Percentiles rank a stretch among this genome's conserved stretches.
Conservation (phyloP, 805 yeast species). For the Wickerhamomyces bovis region DNA sequence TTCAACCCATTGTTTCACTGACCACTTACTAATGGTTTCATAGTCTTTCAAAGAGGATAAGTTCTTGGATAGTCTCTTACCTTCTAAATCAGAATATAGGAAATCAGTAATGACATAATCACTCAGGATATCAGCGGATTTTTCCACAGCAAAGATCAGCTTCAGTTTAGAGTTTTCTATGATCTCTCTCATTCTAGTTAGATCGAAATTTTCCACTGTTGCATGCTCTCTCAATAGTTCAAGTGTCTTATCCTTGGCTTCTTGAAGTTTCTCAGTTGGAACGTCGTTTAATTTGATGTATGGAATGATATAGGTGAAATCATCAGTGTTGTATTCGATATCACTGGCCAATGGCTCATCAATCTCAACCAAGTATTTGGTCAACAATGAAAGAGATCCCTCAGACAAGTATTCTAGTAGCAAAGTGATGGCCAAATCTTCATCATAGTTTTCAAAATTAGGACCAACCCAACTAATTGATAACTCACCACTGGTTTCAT, state of each 20-base stretch:
- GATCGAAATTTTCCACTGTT: conserved; percentile 46
- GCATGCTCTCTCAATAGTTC: conserved; percentile 49
- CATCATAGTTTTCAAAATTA: conserved; percentile 40
- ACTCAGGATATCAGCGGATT: conserved; percentile 53
- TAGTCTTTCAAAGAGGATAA: conserved; percentile 53
- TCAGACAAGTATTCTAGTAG: conserved; percentile 71
- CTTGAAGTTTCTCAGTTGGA: conserved; percentile 56
- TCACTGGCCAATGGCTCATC: conserved; percentile 77
- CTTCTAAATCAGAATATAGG: conserved; percentile 65
- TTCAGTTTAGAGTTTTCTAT: conserved; percentile 60
- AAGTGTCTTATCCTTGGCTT: conserved; percentile 47
- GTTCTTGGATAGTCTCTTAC: conserved; percentile 51
- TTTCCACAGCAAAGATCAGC: conserved; percentile 55
- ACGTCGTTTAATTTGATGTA: conserved; percentile 60
- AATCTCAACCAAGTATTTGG: conserved; percentile 67
- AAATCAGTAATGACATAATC: conserved; percentile 72
- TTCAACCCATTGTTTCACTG: conserved; percentile 57
- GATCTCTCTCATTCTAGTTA: conserved; percentile 59
- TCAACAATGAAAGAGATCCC: conserved; percentile 70
- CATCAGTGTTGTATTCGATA: conserved; percentile 66
- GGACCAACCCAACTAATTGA: conserved; percentile 82
- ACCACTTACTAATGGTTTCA: conserved; percentile 49
- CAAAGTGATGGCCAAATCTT: conserved; percentile 64
- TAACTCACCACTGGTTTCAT: conserved; percentile 77
- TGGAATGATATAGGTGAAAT: conserved; percentile 57